Conservation (phyloP, 2,329 filamentous ascomycete genomes). For the Aureobasidium namibiae region DNA sequence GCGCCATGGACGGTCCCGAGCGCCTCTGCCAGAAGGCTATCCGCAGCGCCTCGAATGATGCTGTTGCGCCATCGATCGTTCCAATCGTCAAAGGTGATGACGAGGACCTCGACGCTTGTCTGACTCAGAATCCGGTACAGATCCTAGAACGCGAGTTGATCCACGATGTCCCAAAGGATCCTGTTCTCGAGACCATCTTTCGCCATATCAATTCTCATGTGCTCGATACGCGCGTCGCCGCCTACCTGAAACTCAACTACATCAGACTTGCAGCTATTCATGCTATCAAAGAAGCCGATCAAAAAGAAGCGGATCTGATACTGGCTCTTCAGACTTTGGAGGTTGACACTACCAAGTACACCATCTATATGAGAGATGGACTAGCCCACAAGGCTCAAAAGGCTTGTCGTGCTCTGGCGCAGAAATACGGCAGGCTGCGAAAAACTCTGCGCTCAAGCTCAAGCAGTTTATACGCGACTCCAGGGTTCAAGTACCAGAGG, state of each 20-base stretch:
- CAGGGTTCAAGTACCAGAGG: background rate
- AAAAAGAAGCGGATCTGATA: background rate
- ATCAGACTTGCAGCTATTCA: background rate
- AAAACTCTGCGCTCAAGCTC: background rate
- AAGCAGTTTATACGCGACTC: background rate
- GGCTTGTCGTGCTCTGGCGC: background rate
- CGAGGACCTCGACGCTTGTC: background rate
- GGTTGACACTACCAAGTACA: background rate
- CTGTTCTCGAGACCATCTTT: background rate
- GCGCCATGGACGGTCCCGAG: background rate
- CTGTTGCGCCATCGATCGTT: background rate
- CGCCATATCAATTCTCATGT: background rate
- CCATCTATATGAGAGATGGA: background rate
- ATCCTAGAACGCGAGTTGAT: background rate
- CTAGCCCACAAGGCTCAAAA: background rate
- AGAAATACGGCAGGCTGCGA: background rate
- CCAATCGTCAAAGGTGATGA: background rate
- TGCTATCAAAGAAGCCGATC: background rate
- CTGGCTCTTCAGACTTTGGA: background rate
- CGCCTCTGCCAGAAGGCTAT: background rate
- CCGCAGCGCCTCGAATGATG: background rate
- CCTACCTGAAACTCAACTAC: background rate
- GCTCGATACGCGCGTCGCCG: background rate
- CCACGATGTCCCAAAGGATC: background rate
- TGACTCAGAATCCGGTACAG: background rate